Evolutionary conservation across 768 basidiomycete genomes (phyloP), one percentile per base, ranked within the genome.

Genomic region (Hydnomerulius pinastri): DNA sequence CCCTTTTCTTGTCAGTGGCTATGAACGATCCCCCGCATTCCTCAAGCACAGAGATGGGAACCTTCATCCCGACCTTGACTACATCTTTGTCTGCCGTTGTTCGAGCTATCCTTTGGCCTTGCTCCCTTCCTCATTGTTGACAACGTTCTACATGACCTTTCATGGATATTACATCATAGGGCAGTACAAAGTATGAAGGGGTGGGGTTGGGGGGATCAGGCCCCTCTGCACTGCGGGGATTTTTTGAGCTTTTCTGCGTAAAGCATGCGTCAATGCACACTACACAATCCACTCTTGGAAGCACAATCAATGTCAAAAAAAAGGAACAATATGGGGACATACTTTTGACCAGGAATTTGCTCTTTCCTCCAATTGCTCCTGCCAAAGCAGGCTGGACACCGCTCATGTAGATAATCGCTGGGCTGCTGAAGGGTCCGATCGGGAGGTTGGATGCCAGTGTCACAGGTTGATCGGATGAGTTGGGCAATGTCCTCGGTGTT

Each of bases 211-310:
- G 47, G 10, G 17, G 38, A 30, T 48, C 47, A 6, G 28, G 37
- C 12, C 4, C 35, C 23, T 6, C 4, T 10, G 24, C 17, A 23
- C 35, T 25, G 7, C 21, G 10, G 8, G 36, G 23, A 21, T 48
- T 48, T 37, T 38, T 17, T 15, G 47, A 48, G 12, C 43, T 15
- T 44, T 71, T 70, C 45, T 73, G 71, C 6, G 59, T 67, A 44
- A 73, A 73, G 51, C 64, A 68, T 0, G 65, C 64, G 55, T 73
- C 70, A 4, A 65, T 3, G 41, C 65, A 70, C 4, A 69, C 62
- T 27, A 48, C 20, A 8, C n/a, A 17, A 21, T 48, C 25, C 9
- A 32, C 47, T 23, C 47, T 41, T 2, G 28, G 25, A 2, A 48
- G 6, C 4, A 40, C 27, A n/a, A 42, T 9, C n/a, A 30, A 42